A percentile compares a stretch with the other conserved stretches of the same genome.
Conservation (phyloP, 78 protist species). For the Dictyostelium purpureum region DNA sequence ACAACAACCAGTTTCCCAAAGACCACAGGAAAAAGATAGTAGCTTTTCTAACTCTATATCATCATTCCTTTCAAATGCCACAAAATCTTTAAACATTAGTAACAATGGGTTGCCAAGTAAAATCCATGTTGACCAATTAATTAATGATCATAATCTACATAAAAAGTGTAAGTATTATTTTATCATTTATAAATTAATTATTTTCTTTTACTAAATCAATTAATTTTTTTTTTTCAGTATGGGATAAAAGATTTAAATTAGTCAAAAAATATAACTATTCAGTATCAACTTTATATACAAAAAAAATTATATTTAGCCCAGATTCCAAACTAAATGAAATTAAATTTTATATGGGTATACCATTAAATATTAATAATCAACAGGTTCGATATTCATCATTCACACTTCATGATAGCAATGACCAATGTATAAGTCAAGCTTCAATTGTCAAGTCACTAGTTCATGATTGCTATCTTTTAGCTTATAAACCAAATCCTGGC, state of each 20-base stretch:
- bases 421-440: neutral
- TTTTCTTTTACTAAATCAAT: neutral
- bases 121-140: no score
- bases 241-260: constrained; percentile 11
- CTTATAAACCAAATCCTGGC: neutral
- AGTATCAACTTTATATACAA: neutral
- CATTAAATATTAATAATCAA: constrained; percentile 5
- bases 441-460: neutral
- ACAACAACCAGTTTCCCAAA: neutral
- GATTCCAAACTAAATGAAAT: neutral
- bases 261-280: neutral
- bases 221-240: neutral
- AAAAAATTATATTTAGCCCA: neutral
- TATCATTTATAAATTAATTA: neutral
- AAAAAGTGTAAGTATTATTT: neutral
- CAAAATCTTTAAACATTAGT: no score
- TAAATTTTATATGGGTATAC: neutral
- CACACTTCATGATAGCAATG: neutral
- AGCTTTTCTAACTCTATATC: no score
- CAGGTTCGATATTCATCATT: neutral
- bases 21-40: no score
- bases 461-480: neutral
- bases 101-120: no score
- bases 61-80: no score
- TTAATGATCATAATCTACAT: neutral